Evolutionary conservation across 2,329 filamentous ascomycete species (phyloP).

Genomic region (Paecilomyces niveus): DNA sequence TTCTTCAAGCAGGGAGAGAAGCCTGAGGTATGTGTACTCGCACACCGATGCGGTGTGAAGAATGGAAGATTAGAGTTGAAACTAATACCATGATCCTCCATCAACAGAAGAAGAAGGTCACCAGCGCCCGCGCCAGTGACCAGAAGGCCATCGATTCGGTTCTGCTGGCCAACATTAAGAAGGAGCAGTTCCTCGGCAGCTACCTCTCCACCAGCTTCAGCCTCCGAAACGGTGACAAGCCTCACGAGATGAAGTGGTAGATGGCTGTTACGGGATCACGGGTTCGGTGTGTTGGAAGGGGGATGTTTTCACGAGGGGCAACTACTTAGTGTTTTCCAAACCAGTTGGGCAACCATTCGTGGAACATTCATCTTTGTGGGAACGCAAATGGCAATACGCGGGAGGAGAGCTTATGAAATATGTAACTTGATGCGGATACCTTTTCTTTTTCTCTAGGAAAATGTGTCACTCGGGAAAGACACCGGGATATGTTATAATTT

Average conservation of each 20-base stretch:
- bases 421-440: conserved; percentile 34
- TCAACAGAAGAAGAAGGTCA: conserved; percentile 89
- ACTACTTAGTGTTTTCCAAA: conserved; percentile 10
- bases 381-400: neutral
- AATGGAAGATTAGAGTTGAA: neutral
- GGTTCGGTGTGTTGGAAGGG: conserved; percentile 26
- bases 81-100: conserved; percentile 6
- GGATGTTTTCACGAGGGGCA: conserved; percentile 31
- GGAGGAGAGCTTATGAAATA: conserved; percentile 32
- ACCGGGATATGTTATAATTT: conserved; percentile 22
- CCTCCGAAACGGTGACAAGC: conserved; percentile 98
- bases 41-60: neutral
- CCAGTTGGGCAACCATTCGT: neutral
- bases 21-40: conserved; percentile 65
- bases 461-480: conserved; percentile 23
- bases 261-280: conserved; percentile 35
- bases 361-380: neutral
- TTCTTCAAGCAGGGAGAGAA: conserved; percentile 99
- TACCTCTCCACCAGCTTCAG: conserved; percentile 96
- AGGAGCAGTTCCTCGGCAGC: conserved; percentile 86
- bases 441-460: conserved; percentile 24
- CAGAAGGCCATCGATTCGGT: conserved; percentile 99
- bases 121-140: conserved; percentile 85
- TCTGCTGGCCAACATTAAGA: conserved; percentile 92
- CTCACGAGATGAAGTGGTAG: conserved; percentile 99